Evolutionary conservation across 805 yeast species (phyloP).

Genomic region (Candida andamanensis): DNA sequence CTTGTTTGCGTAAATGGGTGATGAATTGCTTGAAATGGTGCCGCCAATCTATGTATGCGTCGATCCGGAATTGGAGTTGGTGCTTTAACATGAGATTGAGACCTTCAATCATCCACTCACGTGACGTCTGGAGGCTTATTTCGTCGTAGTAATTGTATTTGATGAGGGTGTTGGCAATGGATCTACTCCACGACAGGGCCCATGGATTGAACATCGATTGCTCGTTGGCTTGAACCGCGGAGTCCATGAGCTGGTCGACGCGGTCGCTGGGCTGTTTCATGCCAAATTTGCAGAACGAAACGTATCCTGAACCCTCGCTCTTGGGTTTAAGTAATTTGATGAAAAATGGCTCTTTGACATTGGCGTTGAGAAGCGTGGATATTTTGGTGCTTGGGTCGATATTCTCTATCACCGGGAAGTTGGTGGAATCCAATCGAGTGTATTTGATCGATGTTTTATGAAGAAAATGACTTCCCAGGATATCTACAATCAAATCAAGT

Average conservation of each 20-base stretch:
- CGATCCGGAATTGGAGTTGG: slow-evolving; percentile 26
- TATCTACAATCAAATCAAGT: slow-evolving; percentile 34
- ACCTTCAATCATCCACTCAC: slow-evolving; percentile 33
- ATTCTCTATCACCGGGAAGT: slow-evolving; percentile 22
- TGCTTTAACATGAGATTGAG: slow-evolving; percentile 20
- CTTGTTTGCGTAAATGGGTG: slow-evolving; percentile 20
- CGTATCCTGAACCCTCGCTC: slow-evolving; percentile 22
- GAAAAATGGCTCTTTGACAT: slow-evolving; percentile 27
- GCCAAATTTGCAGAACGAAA: slow-evolving; percentile 32
- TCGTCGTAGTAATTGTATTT: slow-evolving; percentile 34
- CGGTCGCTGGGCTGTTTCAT: slow-evolving; percentile 28
- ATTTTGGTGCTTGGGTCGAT: slow-evolving; percentile 12
- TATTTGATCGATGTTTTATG: slow-evolving; percentile 25
- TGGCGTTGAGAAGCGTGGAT: slow-evolving; percentile 21
- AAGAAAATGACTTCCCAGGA: slow-evolving; percentile 36
- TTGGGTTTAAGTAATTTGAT: slow-evolving; percentile 35
- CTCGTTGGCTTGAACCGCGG: slow-evolving; percentile 11
- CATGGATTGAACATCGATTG: slow-evolving; percentile 27
- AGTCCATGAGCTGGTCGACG: slow-evolving; percentile 23
- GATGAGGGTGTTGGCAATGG: slow-evolving; percentile 23
- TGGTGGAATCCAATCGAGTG: slow-evolving; percentile 23
- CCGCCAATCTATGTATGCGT: slow-evolving; percentile 35
- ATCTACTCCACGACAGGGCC: slow-evolving; percentile 30
- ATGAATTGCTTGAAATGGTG: slow-evolving; percentile 25
- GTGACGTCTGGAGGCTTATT: slow-evolving; percentile 20